Evolutionary conservation across 306 rosid genomes (phyloP).

Genomic region (Quercus cerris): DNA sequence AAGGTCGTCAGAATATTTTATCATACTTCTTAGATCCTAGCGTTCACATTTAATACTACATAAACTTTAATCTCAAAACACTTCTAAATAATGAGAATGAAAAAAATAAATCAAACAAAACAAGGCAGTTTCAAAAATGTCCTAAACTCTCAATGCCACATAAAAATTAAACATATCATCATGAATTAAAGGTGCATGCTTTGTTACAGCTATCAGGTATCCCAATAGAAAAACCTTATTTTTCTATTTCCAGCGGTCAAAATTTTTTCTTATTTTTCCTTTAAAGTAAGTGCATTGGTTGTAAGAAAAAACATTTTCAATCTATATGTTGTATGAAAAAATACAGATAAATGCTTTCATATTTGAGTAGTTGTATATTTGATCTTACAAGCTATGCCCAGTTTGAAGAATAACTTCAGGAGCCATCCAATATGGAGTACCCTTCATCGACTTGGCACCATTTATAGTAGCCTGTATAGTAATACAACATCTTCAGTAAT

Average conservation of each 20-base stretch:
- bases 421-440: slow-evolving; percentile 99
- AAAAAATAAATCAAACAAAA: not conserved
- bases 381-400: slow-evolving; percentile 91
- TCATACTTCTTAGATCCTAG: not conserved
- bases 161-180: not conserved
- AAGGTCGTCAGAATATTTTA: slow-evolving; percentile 1
- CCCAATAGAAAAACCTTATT: not conserved
- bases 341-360: not conserved
- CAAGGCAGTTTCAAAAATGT: not conserved
- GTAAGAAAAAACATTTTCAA: slow-evolving; percentile 3
- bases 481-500: slow-evolving; percentile 14
- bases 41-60: not conserved
- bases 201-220: slow-evolving; percentile 1
- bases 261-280: not conserved
- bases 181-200: not conserved
- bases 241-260: not conserved
- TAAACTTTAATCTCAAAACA: not conserved
- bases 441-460: slow-evolving; percentile 95
- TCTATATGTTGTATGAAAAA: slow-evolving; percentile 3
- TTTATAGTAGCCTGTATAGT: slow-evolving; percentile 75
- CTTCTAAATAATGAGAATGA: not conserved
- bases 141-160: not conserved
- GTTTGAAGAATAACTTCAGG: slow-evolving; percentile 96
- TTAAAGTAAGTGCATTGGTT: not conserved
- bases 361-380: not conserved